Evolutionary conservation across 257 asterid species (phyloP), one percentile per base, ranked within the genome.

Genomic region (Henckelia pumila): DNA sequence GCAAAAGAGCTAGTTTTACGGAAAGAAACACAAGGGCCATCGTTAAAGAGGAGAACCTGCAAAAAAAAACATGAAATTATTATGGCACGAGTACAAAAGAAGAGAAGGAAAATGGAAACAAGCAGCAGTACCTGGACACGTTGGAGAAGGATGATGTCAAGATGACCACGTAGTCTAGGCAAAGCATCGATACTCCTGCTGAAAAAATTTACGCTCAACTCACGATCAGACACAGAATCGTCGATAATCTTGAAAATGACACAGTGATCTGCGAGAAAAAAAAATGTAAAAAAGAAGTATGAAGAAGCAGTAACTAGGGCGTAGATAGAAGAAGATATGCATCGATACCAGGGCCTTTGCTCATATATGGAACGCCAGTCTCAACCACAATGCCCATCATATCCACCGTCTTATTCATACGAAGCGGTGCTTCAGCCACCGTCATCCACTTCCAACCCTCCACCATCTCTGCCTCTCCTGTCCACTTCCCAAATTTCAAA

Each of bases 261-360:
- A 59, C 63, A 59, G 63, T 59, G 16, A 59, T 59, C 63, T 59
- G 35, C 11, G n/a, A n/a, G 2, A 24, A 16, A 22, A 24, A 33
- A 1, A 8, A 26, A 26, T 26, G 44, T 33, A 33, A 14, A 33
- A 33, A 0, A 13, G n/a, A n/a, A 37, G 17, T 13, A 37, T 37
- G 49, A 37, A 37, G 5, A 44, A 40, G 4, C 6, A 40, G n/a
- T 11, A 40, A 40, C n/a, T 40, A 40, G 50, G 50, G n/a, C 13
- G 50, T 40, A 13, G 50, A 0, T 9, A 40, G 2, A 35, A 0
- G 0, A 9, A 1, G 8, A 40, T 8, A 40, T 35, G 4, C 1
- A 35, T 2, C 3, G 6, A 40, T 59, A 59, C 64, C 64, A 59
- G 64, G 28, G 63, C 63, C 63, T 59, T 11, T 59, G 63, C 63